Conservation (phyloP, 2,329 filamentous ascomycete species). For the Phialophora macrospora region DNA sequence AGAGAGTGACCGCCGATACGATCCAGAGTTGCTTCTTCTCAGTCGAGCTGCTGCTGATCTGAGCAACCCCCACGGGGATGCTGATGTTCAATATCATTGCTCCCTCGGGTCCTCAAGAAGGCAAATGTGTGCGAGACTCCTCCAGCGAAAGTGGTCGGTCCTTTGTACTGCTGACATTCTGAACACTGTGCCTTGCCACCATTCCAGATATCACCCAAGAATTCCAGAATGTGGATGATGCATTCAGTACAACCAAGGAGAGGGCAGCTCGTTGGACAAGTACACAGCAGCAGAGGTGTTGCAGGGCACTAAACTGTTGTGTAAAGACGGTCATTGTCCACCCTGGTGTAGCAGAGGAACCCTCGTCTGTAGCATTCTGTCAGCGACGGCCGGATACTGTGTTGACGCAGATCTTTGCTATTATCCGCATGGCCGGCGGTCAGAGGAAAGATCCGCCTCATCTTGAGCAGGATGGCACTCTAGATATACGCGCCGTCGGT, state of each 20-base stretch:
- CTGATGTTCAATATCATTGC: neutral
- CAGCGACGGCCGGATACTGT: neutral
- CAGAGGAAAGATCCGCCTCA: constrained; percentile 3
- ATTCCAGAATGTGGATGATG: neutral
- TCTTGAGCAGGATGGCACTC: constrained; percentile 2
- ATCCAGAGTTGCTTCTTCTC: neutral
- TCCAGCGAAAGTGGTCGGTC: neutral
- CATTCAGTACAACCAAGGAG: neutral
- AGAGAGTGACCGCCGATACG: neutral
- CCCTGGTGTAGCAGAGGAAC: neutral
- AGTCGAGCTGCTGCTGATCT: neutral
- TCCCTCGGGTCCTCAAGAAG: constrained; percentile 4
- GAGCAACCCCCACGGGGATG: neutral
- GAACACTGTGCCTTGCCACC: neutral
- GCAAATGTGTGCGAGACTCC: neutral
- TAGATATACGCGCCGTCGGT: constrained; percentile 1
- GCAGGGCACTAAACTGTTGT: neutral
- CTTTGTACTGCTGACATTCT: neutral
- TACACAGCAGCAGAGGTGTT: neutral
- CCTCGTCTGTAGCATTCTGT: neutral
- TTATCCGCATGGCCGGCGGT: neutral
- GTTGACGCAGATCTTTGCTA: neutral
- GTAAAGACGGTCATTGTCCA: neutral
- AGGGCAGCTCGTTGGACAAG: neutral
- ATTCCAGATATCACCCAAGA: neutral